These are phyloP conservation scores for Spatholobus suberectus DNA, from an alignment of 306 rosid genomes.

Conservation along the genomic window DNA sequence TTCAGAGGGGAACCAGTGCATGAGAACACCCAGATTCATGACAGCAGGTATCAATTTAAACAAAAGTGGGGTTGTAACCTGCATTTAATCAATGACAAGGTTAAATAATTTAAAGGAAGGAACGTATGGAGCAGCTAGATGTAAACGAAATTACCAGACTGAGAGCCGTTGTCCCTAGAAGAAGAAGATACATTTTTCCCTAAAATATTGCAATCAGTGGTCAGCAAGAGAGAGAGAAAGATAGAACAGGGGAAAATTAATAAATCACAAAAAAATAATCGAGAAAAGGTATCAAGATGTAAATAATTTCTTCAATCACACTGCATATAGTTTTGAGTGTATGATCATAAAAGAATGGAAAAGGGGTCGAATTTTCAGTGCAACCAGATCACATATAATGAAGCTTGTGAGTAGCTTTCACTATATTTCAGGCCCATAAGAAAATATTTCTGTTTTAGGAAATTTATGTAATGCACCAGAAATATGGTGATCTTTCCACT, in stretches of 20 bases:
- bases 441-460: not conserved
- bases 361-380: not conserved
- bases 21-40: slow-evolving; percentile 88
- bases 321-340: not conserved
- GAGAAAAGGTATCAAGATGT: not conserved
- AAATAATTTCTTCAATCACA: slow-evolving; percentile 18
- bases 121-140: slow-evolving; percentile 9
- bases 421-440: not conserved
- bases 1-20: slow-evolving; percentile 98
- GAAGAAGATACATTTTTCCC: slow-evolving; percentile 98
- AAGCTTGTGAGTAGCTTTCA: not conserved
- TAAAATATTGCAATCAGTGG: slow-evolving; percentile 35
- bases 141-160: slow-evolving; percentile 74
- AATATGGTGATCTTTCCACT: not conserved
- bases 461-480: slow-evolving; percentile 17
- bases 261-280: not conserved
- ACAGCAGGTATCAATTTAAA: slow-evolving; percentile 91
- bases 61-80: slow-evolving; percentile 97
- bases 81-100: slow-evolving; percentile 40
- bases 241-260: not conserved
- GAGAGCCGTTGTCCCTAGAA: slow-evolving; percentile 95
- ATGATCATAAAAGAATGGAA: slow-evolving; percentile 6
- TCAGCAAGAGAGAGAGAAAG: slow-evolving; percentile 25
- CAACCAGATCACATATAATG: not conserved
- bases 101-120: slow-evolving; percentile 32